Conservation (phyloP, 1,284 basidiomycete species). For the Ceratobasidium sp. region DNA sequence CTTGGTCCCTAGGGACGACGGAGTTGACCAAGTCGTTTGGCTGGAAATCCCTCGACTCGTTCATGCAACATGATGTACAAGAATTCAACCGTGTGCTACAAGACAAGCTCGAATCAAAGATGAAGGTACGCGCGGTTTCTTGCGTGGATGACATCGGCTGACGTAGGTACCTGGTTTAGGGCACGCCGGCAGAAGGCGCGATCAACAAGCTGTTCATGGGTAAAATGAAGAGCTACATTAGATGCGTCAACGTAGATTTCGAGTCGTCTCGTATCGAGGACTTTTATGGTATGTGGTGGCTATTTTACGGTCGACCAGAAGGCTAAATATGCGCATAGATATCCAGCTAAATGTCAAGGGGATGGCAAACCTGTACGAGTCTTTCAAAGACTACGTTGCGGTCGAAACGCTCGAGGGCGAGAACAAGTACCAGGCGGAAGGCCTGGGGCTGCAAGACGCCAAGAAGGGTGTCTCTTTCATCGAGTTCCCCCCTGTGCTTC, state of each 20-base stretch:
- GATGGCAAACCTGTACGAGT: slow-evolving; percentile 94
- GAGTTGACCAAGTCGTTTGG: slow-evolving; percentile 99
- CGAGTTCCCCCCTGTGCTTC: slow-evolving; percentile 98
- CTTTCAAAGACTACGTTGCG: slow-evolving; percentile 97
- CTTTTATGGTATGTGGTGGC: slow-evolving; percentile 79
- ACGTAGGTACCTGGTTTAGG: slow-evolving; percentile 55
- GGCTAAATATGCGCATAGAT: slow-evolving; percentile 60
- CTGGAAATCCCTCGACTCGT: slow-evolving; percentile 99
- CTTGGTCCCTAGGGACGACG: slow-evolving; percentile 73
- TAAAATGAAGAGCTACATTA: slow-evolving; percentile 99
- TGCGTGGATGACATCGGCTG: not conserved
- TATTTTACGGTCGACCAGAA: not conserved
- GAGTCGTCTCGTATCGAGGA: slow-evolving; percentile 95
- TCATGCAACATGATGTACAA: slow-evolving; percentile 99
- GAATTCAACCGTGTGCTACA: slow-evolving; percentile 98
- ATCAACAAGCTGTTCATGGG: slow-evolving; percentile 95
- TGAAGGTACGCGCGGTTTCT: slow-evolving; percentile 74
- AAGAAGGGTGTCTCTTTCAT: slow-evolving; percentile 99
- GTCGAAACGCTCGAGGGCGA: slow-evolving; percentile 98
- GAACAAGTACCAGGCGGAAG: slow-evolving; percentile 99
- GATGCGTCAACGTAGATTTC: slow-evolving; percentile 97
- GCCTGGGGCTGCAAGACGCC: slow-evolving; percentile 95
- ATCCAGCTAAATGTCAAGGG: slow-evolving; percentile 99
- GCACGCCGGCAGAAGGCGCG: slow-evolving; percentile 95
- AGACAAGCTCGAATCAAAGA: slow-evolving; percentile 98